phyloP scores from a whole-genome alignment of 1,139 yeast species.

The Debaryomyces psychrophilus region DNA sequence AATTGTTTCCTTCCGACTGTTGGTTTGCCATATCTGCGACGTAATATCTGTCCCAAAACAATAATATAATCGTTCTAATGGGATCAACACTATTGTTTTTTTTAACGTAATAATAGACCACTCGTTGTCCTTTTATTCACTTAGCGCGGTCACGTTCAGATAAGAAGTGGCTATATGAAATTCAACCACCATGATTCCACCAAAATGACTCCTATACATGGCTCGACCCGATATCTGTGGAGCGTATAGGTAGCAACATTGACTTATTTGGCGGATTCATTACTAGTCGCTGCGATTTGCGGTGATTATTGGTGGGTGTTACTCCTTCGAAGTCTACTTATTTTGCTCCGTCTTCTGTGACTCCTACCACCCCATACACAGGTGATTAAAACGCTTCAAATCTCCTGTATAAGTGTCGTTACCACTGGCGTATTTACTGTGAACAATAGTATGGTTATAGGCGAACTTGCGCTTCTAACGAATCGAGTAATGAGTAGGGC shows the following conservation, averaged over 20 bases:
- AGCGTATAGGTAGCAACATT: no score
- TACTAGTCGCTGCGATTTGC: no score
- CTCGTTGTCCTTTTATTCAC: neutral
- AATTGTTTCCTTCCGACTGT: slow-evolving; percentile 19
- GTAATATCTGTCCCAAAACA: neutral
- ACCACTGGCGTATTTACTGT: neutral
- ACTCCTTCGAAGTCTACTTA: no score
- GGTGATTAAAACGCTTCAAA: neutral
- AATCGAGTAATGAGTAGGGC: neutral
- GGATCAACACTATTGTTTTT: neutral
- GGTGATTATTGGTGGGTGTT: no score
- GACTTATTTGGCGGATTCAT: no score
- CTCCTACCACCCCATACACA: neutral
- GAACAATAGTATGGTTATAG: neutral
- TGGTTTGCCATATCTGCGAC: slow-evolving; percentile 9
- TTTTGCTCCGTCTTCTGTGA: neutral
- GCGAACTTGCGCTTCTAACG: neutral
- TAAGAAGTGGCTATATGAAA: slow-evolving; percentile 1
- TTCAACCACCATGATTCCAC: neutral
- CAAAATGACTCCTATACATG: no score
- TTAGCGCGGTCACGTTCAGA: slow-evolving; percentile 9
- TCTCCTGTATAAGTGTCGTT: neutral
- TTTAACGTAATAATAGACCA: neutral
- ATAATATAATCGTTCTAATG: neutral
- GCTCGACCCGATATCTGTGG: no score